These are phyloP conservation scores for Phytophthora hibernalis DNA, from an alignment of 352 stramenopile genomes.

Conservation along the genomic window DNA sequence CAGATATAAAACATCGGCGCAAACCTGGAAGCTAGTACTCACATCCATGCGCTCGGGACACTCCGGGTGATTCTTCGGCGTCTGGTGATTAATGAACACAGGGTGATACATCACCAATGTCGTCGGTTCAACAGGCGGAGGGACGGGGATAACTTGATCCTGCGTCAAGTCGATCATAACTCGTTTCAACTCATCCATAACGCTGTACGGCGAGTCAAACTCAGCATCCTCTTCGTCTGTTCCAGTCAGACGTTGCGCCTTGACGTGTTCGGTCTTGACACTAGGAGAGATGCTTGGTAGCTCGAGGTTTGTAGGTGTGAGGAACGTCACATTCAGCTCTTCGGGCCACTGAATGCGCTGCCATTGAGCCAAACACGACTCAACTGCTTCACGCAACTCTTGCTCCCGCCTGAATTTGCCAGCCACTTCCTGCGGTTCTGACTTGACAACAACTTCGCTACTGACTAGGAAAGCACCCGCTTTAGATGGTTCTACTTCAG, in stretches of 20 bases:
- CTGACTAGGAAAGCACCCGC: background rate
- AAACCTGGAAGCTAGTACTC: constrained; percentile 27
- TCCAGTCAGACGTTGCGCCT: constrained; percentile 13
- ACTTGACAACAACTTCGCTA: constrained; percentile 33
- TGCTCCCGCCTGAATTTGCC: constrained; percentile 57
- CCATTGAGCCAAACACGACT: constrained; percentile 67
- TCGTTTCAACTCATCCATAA: constrained; percentile 80
- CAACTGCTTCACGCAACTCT: constrained; percentile 55
- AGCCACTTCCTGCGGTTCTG: constrained; percentile 19
- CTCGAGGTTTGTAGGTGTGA: constrained; percentile 33
- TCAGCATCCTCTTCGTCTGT: constrained; percentile 29
- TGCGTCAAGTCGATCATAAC: constrained; percentile 84
- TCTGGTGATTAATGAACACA: constrained; percentile 87
- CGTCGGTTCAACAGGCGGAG: constrained; percentile 43
- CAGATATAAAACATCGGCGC: constrained; percentile 10
- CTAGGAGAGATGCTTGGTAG: constrained; percentile 4
- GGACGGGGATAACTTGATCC: constrained; percentile 43
- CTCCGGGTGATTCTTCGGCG: constrained; percentile 82
- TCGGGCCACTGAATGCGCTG: constrained; percentile 71
- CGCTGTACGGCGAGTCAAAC: constrained; percentile 24
- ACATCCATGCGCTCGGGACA: constrained; percentile 85
- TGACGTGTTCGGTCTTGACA: constrained; percentile 46
- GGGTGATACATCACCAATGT: constrained; percentile 87
- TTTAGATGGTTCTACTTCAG: constrained; percentile 7
- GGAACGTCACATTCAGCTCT: constrained; percentile 59